Conservation (phyloP, 106 monocot species). For the Dendrobium nobile region DNA sequence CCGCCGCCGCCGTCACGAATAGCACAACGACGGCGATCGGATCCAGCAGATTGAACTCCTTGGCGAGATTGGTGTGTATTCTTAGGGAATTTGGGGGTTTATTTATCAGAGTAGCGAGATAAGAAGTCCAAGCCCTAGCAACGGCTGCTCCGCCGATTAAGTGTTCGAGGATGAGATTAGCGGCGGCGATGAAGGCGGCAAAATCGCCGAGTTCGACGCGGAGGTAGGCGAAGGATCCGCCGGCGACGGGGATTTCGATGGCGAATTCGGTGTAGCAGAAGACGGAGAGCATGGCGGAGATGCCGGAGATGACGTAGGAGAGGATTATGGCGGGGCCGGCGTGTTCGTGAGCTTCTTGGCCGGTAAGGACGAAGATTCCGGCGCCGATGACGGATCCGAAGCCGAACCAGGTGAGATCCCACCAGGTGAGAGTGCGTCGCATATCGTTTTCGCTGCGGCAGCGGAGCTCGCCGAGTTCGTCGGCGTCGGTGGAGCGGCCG, state of each 20-base stretch:
- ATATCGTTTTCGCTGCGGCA: constrained; percentile 32
- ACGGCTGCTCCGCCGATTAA: constrained; percentile 40
- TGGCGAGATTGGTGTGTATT: constrained; percentile 32
- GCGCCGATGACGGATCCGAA: constrained; percentile 69
- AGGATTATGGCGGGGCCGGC: constrained; percentile 71
- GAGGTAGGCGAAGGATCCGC: too few species aligned
- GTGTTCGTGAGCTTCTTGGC: constrained; percentile 45
- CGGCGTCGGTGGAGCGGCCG: constrained; percentile 27
- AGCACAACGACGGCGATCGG: constrained; percentile 55
- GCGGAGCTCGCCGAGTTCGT: constrained; percentile 33
- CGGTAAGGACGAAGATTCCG: constrained; percentile 75
- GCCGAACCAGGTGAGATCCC: constrained; percentile 70
- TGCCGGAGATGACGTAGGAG: constrained; percentile 59
- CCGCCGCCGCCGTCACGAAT: constrained; percentile 19
- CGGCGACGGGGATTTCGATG: too few species aligned
- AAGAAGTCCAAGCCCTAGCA: constrained; percentile 41
- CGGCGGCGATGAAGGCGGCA: constrained; percentile 47
- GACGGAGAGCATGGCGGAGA: too few species aligned
- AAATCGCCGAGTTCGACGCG: too few species aligned
- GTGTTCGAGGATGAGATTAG: constrained; percentile 47
- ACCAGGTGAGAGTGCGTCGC: constrained; percentile 61
- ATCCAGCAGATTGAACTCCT: constrained; percentile 59
- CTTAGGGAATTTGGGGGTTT: constrained; percentile 14
- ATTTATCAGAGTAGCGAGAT: constrained; percentile 35
- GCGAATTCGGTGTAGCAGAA: too few species aligned